phyloP scores from a whole-genome alignment of 306 rosid species.

The Acacia crassicarpa region DNA sequence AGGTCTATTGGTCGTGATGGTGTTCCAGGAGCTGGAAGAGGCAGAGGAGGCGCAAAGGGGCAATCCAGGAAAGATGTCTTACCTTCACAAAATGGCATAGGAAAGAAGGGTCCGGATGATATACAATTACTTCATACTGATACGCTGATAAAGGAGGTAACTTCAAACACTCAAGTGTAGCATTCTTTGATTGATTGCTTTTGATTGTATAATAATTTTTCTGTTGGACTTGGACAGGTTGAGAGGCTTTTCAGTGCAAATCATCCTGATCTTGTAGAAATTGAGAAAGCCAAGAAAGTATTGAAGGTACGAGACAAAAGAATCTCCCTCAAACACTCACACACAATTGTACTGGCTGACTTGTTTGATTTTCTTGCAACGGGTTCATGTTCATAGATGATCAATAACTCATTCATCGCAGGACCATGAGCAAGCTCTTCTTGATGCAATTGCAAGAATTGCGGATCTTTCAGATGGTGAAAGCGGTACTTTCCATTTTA shows the following conservation, averaged over 20 bases:
- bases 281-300: slow-evolving; percentile 90
- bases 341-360: not conserved
- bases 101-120: slow-evolving; percentile 78
- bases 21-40: slow-evolving; percentile 75
- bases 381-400: slow-evolving; percentile 5
- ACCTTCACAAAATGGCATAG: slow-evolving; percentile 77
- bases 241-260: slow-evolving; percentile 85
- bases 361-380: slow-evolving; percentile 5
- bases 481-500: slow-evolving; percentile 61
- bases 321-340: not conserved
- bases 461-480: slow-evolving; percentile 80
- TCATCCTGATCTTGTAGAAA: slow-evolving; percentile 83
- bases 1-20: slow-evolving; percentile 62
- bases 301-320: slow-evolving; percentile 57
- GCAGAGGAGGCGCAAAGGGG: slow-evolving; percentile 73
- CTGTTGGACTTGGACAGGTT: slow-evolving; percentile 54
- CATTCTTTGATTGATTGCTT: not conserved
- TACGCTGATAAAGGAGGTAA: slow-evolving; percentile 83
- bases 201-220: slow-evolving; percentile 4
- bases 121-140: slow-evolving; percentile 85
- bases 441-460: slow-evolving; percentile 82
- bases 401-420: slow-evolving; percentile 35
- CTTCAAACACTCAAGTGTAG: slow-evolving; percentile 12
- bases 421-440: slow-evolving; percentile 93
- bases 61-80: slow-evolving; percentile 77